Conservation (phyloP, 2,329 filamentous ascomycete genomes). For the Aspergillus sp. region DNA sequence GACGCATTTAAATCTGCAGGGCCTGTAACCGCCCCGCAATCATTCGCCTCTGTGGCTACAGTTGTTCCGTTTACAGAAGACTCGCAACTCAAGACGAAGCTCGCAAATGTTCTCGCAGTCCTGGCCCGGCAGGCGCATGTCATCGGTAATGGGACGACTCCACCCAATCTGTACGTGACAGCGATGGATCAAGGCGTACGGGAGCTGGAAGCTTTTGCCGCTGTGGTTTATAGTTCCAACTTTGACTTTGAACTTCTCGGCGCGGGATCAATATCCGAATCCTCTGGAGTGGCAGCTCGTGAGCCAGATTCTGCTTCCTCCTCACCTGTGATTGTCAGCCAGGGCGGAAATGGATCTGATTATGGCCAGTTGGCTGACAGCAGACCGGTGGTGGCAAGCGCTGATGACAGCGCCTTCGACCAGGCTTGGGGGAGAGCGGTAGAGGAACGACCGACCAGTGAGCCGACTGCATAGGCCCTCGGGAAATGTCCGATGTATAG, state of each 20-base stretch:
- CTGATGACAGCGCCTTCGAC: slow-evolving; percentile 38
- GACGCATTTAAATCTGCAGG: slow-evolving; percentile 70
- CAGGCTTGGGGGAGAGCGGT: slow-evolving; percentile 44
- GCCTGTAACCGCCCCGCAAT: slow-evolving; percentile 50
- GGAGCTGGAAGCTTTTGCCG: slow-evolving; percentile 54
- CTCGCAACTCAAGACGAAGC: slow-evolving; percentile 64
- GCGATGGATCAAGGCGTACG: slow-evolving; percentile 52
- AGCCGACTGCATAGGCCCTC: slow-evolving; percentile 7
- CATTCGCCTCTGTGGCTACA: slow-evolving; percentile 48
- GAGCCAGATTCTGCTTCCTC: slow-evolving; percentile 25
- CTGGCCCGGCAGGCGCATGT: slow-evolving; percentile 87
- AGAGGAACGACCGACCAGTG: slow-evolving; percentile 27
- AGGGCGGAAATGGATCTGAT: slow-evolving; percentile 19
- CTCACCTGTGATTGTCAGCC: slow-evolving; percentile 27
- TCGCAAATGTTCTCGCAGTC: slow-evolving; percentile 88
- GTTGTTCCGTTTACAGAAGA: slow-evolving; percentile 38
- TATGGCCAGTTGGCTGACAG: slow-evolving; percentile 5
- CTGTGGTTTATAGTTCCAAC: slow-evolving; percentile 55
- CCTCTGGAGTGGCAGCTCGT: slow-evolving; percentile 15
- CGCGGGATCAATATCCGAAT: slow-evolving; percentile 24
- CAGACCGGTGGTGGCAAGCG: slow-evolving; percentile 10
- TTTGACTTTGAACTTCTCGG: slow-evolving; percentile 43
- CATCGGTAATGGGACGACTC: slow-evolving; percentile 72
- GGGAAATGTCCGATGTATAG: not conserved
- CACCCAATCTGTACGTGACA: slow-evolving; percentile 51